Conservation (phyloP, 306 rosid genomes). For the Fagus sylvatica region DNA sequence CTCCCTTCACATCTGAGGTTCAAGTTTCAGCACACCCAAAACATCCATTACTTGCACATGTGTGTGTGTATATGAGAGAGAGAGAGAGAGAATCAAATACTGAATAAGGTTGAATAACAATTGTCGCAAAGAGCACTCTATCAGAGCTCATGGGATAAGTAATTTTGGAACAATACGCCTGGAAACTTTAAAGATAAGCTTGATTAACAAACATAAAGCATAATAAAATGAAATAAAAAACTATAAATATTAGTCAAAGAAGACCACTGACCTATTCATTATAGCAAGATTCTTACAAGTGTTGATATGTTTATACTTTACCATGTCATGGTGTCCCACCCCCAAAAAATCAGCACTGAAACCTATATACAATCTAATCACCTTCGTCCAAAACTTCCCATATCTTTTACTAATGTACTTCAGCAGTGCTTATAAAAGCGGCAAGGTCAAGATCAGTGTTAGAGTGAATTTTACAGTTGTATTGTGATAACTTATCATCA, state of each 20-base stretch:
- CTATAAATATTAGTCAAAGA: slow-evolving; percentile 25
- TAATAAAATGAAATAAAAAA: slow-evolving; percentile 28
- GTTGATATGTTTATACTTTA: slow-evolving; percentile 25
- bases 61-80: not conserved
- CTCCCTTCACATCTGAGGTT: not conserved
- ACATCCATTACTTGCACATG: not conserved
- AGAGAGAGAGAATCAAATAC: not conserved
- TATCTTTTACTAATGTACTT: slow-evolving; percentile 29
- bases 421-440: slow-evolving; percentile 19
- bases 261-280: slow-evolving; percentile 36
- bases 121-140: not conserved
- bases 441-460: slow-evolving; percentile 35
- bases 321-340: slow-evolving; percentile 33
- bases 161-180: slow-evolving; percentile 8
- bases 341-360: slow-evolving; percentile 32
- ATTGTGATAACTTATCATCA: slow-evolving; percentile 23
- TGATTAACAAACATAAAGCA: slow-evolving; percentile 18
- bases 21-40: not conserved
- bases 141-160: not conserved
- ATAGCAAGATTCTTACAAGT: slow-evolving; percentile 30
- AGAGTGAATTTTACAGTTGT: slow-evolving; percentile 21
- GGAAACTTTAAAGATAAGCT: slow-evolving; percentile 21
- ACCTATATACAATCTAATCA: slow-evolving; percentile 45
- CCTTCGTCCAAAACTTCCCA: slow-evolving; percentile 38
- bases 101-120: not conserved